These are phyloP conservation scores for Trichophyton benhamiae DNA, from an alignment of 2,329 filamentous ascomycete genomes.

Conservation along the genomic window DNA sequence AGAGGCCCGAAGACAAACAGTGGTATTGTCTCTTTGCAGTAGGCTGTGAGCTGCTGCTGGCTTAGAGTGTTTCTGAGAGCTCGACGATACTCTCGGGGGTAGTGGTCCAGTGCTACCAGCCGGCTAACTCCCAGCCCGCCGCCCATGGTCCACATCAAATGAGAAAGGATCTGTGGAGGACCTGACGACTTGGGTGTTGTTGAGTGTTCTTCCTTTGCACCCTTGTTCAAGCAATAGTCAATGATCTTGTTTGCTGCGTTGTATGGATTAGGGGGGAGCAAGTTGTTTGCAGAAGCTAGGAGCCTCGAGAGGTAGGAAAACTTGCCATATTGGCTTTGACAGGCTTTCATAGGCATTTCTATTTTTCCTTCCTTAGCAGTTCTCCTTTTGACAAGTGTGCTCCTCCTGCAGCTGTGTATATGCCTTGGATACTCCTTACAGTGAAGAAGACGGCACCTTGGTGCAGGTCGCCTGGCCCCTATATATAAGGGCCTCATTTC, in stretches of 20 bases:
- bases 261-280: not conserved
- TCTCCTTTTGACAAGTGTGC: too few relatives aligned
- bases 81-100: constrained; percentile 19
- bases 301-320: not conserved
- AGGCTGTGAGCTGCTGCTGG: constrained; percentile 14
- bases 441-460: too few relatives aligned
- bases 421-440: too few relatives aligned
- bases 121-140: not conserved
- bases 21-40: constrained; percentile 14
- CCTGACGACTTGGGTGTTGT: not conserved
- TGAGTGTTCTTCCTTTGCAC: not conserved
- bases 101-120: constrained; percentile 5
- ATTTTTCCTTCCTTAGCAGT: not conserved
- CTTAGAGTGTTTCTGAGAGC: constrained; percentile 17
- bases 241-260: not conserved
- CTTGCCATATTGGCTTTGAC: not conserved
- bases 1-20: constrained; percentile 22
- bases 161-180: not conserved
- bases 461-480: too few relatives aligned
- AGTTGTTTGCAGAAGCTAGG: not conserved
- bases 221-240: not conserved
- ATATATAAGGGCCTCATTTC: too few relatives aligned
- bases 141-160: not conserved
- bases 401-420: too few relatives aligned
- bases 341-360: not conserved